Base-by-base conservation (phyloP, 2,329 filamentous ascomycete genomes). In the Neofusicoccum cordaticola region DNA sequence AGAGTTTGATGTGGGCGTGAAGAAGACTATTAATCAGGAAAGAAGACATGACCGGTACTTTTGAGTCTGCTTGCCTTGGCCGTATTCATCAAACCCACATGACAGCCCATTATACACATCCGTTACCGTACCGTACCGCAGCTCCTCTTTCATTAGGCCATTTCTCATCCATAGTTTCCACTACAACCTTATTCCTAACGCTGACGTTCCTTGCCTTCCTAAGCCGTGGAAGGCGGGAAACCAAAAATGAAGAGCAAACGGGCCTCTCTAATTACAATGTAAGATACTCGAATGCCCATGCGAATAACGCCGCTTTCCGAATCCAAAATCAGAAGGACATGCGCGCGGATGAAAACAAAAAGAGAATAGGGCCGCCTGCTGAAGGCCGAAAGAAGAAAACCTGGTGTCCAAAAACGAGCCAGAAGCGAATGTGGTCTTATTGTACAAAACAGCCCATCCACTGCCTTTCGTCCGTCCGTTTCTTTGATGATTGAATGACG, bases 401-500 rank as follows among this genome's bases (percentile, higher is more conserved):
- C 13, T 17, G 12, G 39, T 57, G 22, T 34, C 53, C 53, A 44
- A 45, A 39, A 27, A 45, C 53, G 15, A 11, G 17, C 31, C 41
- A 60, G 39, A 60, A 60, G 42, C 56, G 56, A 60, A 60, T 27
- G 42, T 19, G 41, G n/a, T 47, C 11, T 15, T 60, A 60, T 47
- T 60, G 56, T 60, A 60, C 56, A 60, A 42, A 45, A 15, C n/a
- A 42, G 6, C 12, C 39, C 53, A 7, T 52, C 50, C 34, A 4
- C 31, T 15, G 27, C 27, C 6, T 31, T 31, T 12, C 4, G 37
- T 19, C 41, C 45, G 13, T n/a, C 41, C 15, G n/a, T 19, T 58
- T 6, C 27, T 13, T 15, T 31, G 13, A 44, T 45, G 31, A 52
- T 8, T 9, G 11, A 47, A 58, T 45, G 53, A 35, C 27, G 41